phyloP scores from a whole-genome alignment of 1,284 basidiomycete genomes.

The Tylopilus sp. region DNA sequence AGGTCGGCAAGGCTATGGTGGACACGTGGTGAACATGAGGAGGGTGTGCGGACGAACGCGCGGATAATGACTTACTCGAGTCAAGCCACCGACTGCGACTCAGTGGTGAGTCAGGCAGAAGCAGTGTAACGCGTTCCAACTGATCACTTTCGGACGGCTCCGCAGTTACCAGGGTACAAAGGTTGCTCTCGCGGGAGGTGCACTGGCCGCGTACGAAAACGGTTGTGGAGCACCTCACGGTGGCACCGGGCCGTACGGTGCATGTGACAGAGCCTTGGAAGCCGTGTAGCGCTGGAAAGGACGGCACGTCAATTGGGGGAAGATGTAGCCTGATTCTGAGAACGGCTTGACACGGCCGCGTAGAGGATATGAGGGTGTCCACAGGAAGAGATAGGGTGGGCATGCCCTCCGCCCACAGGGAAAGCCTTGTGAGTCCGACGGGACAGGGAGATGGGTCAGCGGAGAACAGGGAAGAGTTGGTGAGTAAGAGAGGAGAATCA shows the following conservation, averaged over 20 bases:
- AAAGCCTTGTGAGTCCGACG: constrained; percentile 30
- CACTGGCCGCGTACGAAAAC: constrained; percentile 49
- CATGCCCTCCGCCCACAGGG: constrained; percentile 66
- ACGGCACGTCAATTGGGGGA: constrained; percentile 45
- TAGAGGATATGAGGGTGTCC: constrained; percentile 30
- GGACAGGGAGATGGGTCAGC: constrained; percentile 24
- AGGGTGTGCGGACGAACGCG: constrained; percentile 6
- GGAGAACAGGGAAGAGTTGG: constrained; percentile 32
- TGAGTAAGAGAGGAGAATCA: constrained; percentile 34
- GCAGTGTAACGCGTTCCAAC: constrained; percentile 44
- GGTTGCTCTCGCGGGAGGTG: constrained; percentile 48
- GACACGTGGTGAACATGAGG: constrained; percentile 30
- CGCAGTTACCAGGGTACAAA: constrained; percentile 36
- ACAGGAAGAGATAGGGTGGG: constrained; percentile 47
- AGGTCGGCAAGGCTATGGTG: constrained; percentile 45
- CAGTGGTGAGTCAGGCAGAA: constrained; percentile 59
- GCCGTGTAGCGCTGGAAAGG: constrained; percentile 53
- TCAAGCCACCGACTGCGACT: constrained; percentile 59
- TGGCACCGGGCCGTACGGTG: constrained; percentile 45
- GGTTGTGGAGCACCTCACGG: constrained; percentile 59
- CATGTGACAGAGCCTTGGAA: constrained; percentile 58
- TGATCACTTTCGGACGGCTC: constrained; percentile 38
- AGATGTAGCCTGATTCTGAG: constrained; percentile 52
- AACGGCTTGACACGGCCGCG: constrained; percentile 33
- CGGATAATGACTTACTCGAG: constrained; percentile 44